Evolutionary conservation across 257 asterid genomes (phyloP).

Genomic region (Solanum tacnaense): DNA sequence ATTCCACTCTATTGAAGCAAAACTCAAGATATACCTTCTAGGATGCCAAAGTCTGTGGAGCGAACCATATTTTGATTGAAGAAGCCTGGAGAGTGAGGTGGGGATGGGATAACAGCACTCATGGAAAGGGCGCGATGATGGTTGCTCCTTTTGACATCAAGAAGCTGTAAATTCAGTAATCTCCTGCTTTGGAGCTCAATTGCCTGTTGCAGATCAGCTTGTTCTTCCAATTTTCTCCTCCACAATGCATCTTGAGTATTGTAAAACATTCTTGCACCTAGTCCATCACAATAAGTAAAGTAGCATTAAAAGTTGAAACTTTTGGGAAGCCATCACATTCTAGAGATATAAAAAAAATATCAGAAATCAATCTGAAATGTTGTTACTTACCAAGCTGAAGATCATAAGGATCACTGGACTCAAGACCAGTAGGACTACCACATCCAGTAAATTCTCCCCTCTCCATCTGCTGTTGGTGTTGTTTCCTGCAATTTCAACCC

Average conservation of each 20-base stretch:
- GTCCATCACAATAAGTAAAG: neutral
- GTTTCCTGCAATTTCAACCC: conserved; percentile 28
- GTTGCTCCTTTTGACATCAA: conserved; percentile 45
- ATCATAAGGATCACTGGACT: conserved; percentile 53
- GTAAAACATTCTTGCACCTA: conserved; percentile 46
- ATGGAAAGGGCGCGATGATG: conserved; percentile 52
- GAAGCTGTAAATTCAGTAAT: conserved; percentile 49
- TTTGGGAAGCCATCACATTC: neutral
- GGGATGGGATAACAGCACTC: conserved; percentile 35
- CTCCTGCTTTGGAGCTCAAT: conserved; percentile 58
- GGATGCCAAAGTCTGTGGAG: conserved; percentile 20
- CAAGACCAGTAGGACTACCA: conserved; percentile 59
- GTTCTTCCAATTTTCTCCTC: conserved; percentile 68
- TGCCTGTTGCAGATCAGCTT: conserved; percentile 53
- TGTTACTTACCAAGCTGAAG: conserved; percentile 41
- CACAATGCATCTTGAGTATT: conserved; percentile 43
- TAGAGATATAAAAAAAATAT: neutral
- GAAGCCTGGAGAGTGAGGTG: conserved; percentile 34
- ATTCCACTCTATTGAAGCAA: neutral
- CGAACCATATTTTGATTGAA: conserved; percentile 16
- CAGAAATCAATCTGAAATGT: neutral
- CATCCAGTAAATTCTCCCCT: conserved; percentile 51
- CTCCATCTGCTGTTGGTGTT: conserved; percentile 35
- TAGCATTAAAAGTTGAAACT: neutral
- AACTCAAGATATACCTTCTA: conserved; percentile 26